Evolutionary conservation across 2,329 filamentous ascomycete species (phyloP), one percentile per base, ranked within the genome.

Genomic region (Emmonsiellopsis sp.): DNA sequence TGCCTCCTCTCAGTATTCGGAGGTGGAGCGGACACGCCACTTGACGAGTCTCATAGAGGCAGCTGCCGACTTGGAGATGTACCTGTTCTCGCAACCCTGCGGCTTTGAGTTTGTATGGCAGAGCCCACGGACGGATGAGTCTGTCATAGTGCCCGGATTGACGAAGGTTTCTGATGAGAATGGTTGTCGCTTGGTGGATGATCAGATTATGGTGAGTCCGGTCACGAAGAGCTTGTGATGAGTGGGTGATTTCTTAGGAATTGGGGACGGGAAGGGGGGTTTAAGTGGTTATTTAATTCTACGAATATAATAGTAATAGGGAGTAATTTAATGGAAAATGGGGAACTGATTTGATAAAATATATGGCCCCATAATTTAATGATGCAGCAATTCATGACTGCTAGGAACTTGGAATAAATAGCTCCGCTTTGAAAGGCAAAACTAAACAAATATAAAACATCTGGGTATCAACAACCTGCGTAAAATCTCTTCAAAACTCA

Each of bases 21-120:
- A 57, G 13, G 32, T 42, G 7, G 59, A 61, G 0, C 61, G 60
- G 15, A 16, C 56, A 1, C 38, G 20, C 8, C 64, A 66, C 41
- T 40, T 67, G 10, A 54, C 26, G 5, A 60, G 50, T 9, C 54
- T 67, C 2, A 52, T 59, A 2, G 54, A 50, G 7, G 57, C 57
- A 3, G 57, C 64, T 0, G 57, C 60, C 0, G 58, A 63, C 1
- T 38, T 64, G n/a, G 63, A 64, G 1, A 35, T 47, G 7, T 67
- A 62, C 64, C 48, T 67, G 0, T 66, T 66, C 43, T 35, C 57
- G 2, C 65, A 67, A 47, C 63, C 65, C 8, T 64, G 63, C 43
- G 32, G 50, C 1, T 64, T 62, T 43, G 45, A 59, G 8, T 63
- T 63, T 48, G 31, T 34, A n/a, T 55, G 54, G 54, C 34, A 48